Conservation (phyloP, 108 stramenopile species). For the Tribonema minus region DNA sequence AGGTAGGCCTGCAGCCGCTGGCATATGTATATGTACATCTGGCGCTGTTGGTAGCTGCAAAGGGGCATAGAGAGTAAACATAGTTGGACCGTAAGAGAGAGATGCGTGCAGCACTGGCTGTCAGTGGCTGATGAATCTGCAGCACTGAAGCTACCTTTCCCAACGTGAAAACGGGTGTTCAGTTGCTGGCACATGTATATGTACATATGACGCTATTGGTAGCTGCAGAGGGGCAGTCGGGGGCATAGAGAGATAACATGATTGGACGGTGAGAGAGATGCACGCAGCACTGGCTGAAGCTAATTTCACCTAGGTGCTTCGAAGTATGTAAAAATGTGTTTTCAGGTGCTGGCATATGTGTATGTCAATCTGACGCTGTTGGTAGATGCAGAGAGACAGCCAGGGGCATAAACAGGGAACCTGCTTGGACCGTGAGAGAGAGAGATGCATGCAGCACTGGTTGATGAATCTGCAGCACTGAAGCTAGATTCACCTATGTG, state of each 20-base stretch:
- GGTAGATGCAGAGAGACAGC: neutral
- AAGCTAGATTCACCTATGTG: neutral
- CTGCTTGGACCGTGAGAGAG: neutral
- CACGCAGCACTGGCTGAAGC: no score
- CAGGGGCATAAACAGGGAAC: neutral
- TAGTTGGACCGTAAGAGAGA: neutral
- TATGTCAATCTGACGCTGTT: conserved; percentile 33
- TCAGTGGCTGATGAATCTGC: no score
- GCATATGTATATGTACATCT: conserved; percentile 45
- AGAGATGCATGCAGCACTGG: no score
- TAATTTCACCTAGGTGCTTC: neutral
- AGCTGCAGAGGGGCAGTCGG: neutral
- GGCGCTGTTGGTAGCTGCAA: neutral
- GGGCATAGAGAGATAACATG: neutral
- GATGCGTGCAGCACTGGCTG: no score
- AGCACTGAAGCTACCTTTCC: neutral
- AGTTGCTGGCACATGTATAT: conserved; percentile 21
- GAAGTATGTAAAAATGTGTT: neutral
- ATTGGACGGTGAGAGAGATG: neutral
- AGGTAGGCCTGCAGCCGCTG: neutral
- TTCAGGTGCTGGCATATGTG: conserved; percentile 8
- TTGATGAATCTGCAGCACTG: neutral
- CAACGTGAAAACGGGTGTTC: neutral
- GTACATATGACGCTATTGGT: conserved; percentile 33
- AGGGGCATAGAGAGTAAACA: neutral